Percentiles rank a stretch among this genome's conserved stretches.
Conservation (phyloP, 129 eudicot genomes). For the Helichrysum umbraculigerum region DNA sequence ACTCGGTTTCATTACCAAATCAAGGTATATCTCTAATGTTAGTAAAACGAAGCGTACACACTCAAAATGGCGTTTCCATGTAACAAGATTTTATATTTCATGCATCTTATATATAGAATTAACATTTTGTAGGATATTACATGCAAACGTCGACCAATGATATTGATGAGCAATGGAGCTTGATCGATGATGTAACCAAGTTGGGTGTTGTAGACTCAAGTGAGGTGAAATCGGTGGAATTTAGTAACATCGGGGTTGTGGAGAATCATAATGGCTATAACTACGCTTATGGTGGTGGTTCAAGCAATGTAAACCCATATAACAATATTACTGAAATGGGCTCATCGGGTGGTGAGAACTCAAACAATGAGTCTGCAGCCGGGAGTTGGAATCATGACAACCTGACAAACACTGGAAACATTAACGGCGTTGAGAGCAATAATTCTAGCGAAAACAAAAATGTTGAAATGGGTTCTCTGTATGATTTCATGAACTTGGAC, state of each 20-base stretch:
- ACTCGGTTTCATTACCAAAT: constrained; percentile 7
- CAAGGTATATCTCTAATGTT: constrained; percentile 9
- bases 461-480: constrained; percentile 10
- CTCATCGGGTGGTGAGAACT: background rate
- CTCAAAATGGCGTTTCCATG: too few species aligned
- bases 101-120: background rate
- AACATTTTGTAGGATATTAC: constrained; percentile 3
- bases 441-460: constrained; percentile 5
- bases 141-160: constrained; percentile 8
- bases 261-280: constrained; percentile 11
- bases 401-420: background rate
- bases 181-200: background rate
- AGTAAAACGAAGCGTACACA: background rate
- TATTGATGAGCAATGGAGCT: constrained; percentile 18
- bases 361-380: constrained; percentile 7
- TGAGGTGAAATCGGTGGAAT: background rate
- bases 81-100: background rate
- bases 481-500: constrained; percentile 4
- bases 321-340: constrained; percentile 16
- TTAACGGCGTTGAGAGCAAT: background rate
- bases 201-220: constrained; percentile 3
- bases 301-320: constrained; percentile 10
- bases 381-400: constrained; percentile 20
- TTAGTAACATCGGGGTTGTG: background rate
- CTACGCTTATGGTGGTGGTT: constrained; percentile 16